These are phyloP conservation scores for Mariannaea sp. DNA, from an alignment of 2,329 filamentous ascomycete genomes.

Conservation along the genomic window DNA sequence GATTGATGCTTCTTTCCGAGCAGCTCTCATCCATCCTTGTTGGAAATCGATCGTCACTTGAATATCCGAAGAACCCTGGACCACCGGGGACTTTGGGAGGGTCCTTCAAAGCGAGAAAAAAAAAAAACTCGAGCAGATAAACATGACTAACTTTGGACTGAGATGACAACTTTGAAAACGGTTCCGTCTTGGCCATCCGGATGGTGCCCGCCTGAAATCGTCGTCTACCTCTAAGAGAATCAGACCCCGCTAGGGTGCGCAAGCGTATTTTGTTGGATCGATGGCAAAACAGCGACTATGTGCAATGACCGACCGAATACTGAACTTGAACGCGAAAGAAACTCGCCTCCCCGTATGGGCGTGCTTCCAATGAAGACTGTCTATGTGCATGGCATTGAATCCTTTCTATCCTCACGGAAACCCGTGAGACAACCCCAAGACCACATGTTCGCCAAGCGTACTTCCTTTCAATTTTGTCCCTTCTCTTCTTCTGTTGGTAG, in stretches of 20 bases:
- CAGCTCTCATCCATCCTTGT: conserved; percentile 24
- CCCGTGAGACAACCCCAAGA: not conserved
- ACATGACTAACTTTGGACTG: conserved; percentile 24
- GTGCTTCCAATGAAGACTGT: conserved; percentile 27
- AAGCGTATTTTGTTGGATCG: conserved; percentile 36
- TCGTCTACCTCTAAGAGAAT: conserved; percentile 21
- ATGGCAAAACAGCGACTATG: too few relatives aligned
- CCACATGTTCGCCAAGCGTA: conserved; percentile 2
- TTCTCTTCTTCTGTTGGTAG: too few relatives aligned
- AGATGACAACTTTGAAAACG: conserved; percentile 28
- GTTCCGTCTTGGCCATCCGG: conserved; percentile 34
- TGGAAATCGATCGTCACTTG: conserved; percentile 19
- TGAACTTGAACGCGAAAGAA: conserved; percentile 18
- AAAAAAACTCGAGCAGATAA: conserved; percentile 34
- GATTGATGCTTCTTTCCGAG: conserved; percentile 23
- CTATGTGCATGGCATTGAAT: conserved; percentile 27
- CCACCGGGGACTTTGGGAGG: conserved; percentile 21
- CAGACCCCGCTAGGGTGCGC: conserved; percentile 31
- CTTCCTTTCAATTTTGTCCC: too few relatives aligned
- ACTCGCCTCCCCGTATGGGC: conserved; percentile 22
- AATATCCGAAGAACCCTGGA: conserved; percentile 5
- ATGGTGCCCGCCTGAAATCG: conserved; percentile 35
- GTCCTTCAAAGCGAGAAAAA: conserved; percentile 28
- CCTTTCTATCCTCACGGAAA: too few relatives aligned
- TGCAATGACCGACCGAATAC: conserved; percentile 30